Conservation (phyloP, 805 yeast species). For the Ogataea salicorniae region DNA sequence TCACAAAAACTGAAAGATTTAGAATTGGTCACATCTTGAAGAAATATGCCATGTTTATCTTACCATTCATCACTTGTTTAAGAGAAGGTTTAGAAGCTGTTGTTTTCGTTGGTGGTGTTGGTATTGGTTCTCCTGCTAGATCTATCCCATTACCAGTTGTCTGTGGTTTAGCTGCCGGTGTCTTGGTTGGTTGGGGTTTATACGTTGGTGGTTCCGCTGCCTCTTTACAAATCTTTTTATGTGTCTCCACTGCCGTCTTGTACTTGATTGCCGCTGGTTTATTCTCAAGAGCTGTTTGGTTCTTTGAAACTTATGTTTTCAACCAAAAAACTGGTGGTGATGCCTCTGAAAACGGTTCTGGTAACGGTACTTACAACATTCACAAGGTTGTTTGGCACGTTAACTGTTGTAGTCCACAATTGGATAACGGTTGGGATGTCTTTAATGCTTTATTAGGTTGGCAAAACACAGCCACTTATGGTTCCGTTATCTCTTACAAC, state of each 20-base stretch:
- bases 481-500: conserved; percentile 86
- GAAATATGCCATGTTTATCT: conserved; percentile 82
- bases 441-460: conserved; percentile 93
- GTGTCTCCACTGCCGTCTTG: conserved; percentile 81
- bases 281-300: conserved; percentile 92
- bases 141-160: conserved; percentile 94
- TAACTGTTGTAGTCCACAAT: conserved; percentile 93
- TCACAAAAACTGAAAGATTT: conserved; percentile 44
- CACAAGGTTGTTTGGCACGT: conserved; percentile 86
- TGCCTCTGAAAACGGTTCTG: conserved; percentile 87
- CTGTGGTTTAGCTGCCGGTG: conserved; percentile 78
- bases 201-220: conserved; percentile 79
- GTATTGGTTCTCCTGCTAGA: conserved; percentile 45
- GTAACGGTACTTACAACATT: conserved; percentile 92
- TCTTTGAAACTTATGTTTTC: conserved; percentile 66
- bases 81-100: conserved; percentile 98
- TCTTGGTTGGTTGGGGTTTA: conserved; percentile 59
- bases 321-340: conserved; percentile 81
- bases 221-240: conserved; percentile 83
- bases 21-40: conserved; percentile 50
- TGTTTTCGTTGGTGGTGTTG: conserved; percentile 95
- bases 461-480: conserved; percentile 95
- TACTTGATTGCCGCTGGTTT: conserved; percentile 90
- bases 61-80: conserved; percentile 85
- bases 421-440: conserved; percentile 93